Evolutionary conservation across 352 stramenopile genomes (phyloP).

Genomic region (Paralagenidium karlingii): DNA sequence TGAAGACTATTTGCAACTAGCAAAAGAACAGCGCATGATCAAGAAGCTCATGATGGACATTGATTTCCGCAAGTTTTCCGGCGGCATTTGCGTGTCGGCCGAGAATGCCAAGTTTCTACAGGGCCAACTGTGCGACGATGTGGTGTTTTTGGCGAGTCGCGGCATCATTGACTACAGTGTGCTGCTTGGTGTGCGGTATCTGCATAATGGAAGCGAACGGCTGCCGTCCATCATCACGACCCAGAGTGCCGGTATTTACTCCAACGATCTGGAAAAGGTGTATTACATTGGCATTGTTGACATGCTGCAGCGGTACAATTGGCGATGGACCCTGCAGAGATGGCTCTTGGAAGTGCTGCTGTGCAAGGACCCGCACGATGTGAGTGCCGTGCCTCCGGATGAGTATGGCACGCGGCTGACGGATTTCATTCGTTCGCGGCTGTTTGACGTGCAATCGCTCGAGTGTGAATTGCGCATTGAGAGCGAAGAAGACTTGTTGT

Average conservation of each 20-base stretch:
- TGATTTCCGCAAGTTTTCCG: slow-evolving; percentile 68
- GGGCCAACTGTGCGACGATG: slow-evolving; percentile 63
- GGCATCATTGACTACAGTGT: slow-evolving; percentile 83
- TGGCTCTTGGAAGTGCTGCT: slow-evolving; percentile 57
- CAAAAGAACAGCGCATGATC: slow-evolving; percentile 44
- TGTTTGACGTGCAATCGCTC: slow-evolving; percentile 70
- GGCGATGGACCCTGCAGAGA: slow-evolving; percentile 70
- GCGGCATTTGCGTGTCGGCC: slow-evolving; percentile 38
- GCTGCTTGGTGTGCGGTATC: slow-evolving; percentile 50
- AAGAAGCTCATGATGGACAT: slow-evolving; percentile 78
- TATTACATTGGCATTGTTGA: slow-evolving; percentile 74
- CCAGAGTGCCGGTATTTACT: slow-evolving; percentile 17
- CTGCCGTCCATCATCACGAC: slow-evolving; percentile 7
- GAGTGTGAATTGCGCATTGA: too few species aligned
- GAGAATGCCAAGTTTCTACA: slow-evolving; percentile 24
- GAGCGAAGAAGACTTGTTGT: too few species aligned
- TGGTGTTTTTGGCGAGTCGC: slow-evolving; percentile 68
- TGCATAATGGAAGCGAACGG: slow-evolving; percentile 11
- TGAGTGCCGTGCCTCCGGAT: slow-evolving; percentile 57
- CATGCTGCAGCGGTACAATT: slow-evolving; percentile 80
- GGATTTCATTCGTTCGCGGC: slow-evolving; percentile 51
- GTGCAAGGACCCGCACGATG: slow-evolving; percentile 74
- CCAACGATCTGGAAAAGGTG: slow-evolving; percentile 34
- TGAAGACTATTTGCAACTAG: slow-evolving; percentile 45
- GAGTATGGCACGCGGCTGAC: slow-evolving; percentile 60